Conservation (phyloP, 352 stramenopile species). For the Peronosclerospora sorghi region DNA sequence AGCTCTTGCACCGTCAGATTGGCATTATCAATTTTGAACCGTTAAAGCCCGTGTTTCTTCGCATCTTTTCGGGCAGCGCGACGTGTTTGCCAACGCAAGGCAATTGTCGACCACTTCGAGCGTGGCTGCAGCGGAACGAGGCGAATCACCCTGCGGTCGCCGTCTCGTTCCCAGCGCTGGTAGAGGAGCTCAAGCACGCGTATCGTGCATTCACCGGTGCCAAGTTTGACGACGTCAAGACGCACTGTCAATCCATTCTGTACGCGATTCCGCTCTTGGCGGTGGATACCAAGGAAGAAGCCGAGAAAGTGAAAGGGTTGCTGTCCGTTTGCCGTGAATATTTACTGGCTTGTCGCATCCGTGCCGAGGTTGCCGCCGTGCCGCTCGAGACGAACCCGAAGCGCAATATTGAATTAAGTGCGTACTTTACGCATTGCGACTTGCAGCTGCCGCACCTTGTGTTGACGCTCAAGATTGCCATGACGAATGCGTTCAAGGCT, state of each 20-base stretch:
- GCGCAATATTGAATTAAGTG: constrained; percentile 94
- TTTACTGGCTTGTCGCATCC: constrained; percentile 94
- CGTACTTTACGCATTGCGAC: constrained; percentile 99
- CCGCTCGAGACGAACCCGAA: constrained; percentile 62
- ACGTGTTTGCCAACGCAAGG: constrained; percentile 81
- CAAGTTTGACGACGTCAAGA: constrained; percentile 97
- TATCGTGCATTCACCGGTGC: constrained; percentile 95
- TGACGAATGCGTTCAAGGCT: constrained; percentile 98
- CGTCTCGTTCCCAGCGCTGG: constrained; percentile 83
- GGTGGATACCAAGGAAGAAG: constrained; percentile 88
- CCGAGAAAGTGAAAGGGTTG: constrained; percentile 91
- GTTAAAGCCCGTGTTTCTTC: constrained; percentile 87
- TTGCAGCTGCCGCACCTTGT: constrained; percentile 96
- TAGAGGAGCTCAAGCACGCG: constrained; percentile 90
- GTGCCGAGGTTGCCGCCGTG: constrained; percentile 69
- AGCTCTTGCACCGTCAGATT: constrained; percentile 98
- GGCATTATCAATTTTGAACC: constrained; percentile 95
- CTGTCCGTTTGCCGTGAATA: constrained; percentile 96
- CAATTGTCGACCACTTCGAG: constrained; percentile 57
- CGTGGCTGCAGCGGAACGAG: constrained; percentile 82
- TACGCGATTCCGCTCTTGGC: constrained; percentile 92
- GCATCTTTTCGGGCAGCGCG: constrained; percentile 68
- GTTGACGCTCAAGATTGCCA: constrained; percentile 97
- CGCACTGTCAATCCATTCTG: constrained; percentile 88
- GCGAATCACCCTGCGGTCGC: constrained; percentile 81